Conservation (phyloP, 2,329 filamentous ascomycete genomes). For the Cordyceps cateniannulata region DNA sequence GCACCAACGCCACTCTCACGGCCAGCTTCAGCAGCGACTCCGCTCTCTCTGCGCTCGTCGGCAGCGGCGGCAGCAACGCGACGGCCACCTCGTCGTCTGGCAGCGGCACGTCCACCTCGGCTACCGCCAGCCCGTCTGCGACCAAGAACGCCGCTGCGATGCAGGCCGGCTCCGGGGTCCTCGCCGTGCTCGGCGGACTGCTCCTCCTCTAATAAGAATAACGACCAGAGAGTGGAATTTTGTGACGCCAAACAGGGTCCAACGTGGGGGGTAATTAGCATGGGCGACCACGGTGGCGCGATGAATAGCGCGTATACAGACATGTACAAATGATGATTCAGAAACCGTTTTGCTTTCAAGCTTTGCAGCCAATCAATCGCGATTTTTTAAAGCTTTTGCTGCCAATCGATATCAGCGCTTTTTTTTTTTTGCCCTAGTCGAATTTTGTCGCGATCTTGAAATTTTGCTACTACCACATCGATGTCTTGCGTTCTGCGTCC, state of each 20-base stretch:
- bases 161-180: background rate
- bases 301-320: background rate
- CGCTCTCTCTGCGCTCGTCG: conserved; percentile 28
- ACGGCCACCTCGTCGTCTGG: background rate
- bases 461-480: background rate
- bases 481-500: background rate
- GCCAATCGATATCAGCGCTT: background rate
- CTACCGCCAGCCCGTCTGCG: background rate
- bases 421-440: background rate
- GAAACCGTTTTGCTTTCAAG: background rate
- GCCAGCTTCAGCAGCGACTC: conserved; percentile 26
- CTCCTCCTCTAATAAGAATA: background rate
- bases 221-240: background rate
- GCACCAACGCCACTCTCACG: conserved; percentile 30
- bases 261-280: background rate
- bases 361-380: background rate
- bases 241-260: background rate
- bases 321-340: background rate
- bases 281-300: background rate
- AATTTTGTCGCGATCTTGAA: background rate
- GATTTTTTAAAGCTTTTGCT: background rate
- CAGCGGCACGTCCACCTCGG: background rate
- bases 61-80: conserved; percentile 10
- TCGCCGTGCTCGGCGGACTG: background rate
- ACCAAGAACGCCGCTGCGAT: background rate